A percentile compares a stretch with the other conserved stretches of the same genome.
These are phyloP conservation scores for Cutaneotrichosporon cutaneum DNA, from an alignment of 1,284 basidiomycete genomes.

Conservation along the genomic window DNA sequence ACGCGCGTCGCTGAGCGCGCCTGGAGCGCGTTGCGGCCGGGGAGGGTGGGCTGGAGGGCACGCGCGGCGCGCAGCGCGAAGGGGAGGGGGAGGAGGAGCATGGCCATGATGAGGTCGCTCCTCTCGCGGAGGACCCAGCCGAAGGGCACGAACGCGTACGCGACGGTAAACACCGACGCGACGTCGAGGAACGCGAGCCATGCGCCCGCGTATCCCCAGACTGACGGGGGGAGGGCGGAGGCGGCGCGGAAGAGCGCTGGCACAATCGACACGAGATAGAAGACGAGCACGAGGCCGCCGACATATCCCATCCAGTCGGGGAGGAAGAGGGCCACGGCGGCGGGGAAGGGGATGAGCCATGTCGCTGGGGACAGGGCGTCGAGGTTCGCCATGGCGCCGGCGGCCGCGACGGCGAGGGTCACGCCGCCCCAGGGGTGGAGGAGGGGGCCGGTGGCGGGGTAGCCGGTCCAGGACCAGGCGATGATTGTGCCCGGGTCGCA, in stretches of 20 bases:
- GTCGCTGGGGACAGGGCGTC: slow-evolving; percentile 7
- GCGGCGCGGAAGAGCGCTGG: slow-evolving; percentile 60
- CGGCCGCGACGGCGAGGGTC: slow-evolving; percentile 65
- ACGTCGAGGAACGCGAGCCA: slow-evolving; percentile 67
- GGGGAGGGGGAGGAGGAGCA: slow-evolving; percentile 26
- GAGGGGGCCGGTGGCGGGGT: slow-evolving; percentile 70
- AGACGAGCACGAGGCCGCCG: slow-evolving; percentile 66
- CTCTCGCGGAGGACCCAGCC: slow-evolving; percentile 76
- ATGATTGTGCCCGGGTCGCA: slow-evolving; percentile 80
- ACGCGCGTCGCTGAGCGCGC: slow-evolving; percentile 25
- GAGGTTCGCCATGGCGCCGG: slow-evolving; percentile 52
- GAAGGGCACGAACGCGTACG: slow-evolving; percentile 90
- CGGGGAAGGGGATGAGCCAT: slow-evolving; percentile 12
- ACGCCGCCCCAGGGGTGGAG: slow-evolving; percentile 71
- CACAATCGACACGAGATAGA: slow-evolving; percentile 67
- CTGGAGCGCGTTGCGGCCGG: slow-evolving; percentile 21
- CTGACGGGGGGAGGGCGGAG: slow-evolving; percentile 47
- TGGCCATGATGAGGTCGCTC: slow-evolving; percentile 61
- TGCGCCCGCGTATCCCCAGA: slow-evolving; percentile 63
- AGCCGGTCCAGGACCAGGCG: slow-evolving; percentile 90
- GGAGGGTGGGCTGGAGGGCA: slow-evolving; percentile 20
- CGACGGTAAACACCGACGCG: slow-evolving; percentile 77
- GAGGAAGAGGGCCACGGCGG: slow-evolving; percentile 61
- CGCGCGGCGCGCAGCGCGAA: slow-evolving; percentile 10
- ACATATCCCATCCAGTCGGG: slow-evolving; percentile 72